phyloP scores from a whole-genome alignment of 805 yeast genomes.

The Nakazawaea wyomingensis region DNA sequence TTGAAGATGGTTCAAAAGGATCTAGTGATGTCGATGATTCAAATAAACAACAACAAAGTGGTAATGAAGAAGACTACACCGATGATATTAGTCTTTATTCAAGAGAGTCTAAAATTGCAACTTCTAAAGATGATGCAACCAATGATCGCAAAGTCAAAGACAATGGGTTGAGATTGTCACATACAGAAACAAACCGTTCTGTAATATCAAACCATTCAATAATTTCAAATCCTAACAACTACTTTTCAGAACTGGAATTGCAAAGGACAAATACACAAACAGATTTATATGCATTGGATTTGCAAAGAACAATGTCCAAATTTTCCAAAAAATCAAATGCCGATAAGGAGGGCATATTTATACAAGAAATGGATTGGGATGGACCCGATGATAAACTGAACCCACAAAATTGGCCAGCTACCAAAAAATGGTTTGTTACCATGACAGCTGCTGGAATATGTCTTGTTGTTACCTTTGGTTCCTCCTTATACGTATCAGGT shows the following conservation, averaged over 20 bases:
- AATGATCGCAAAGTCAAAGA: too few species aligned
- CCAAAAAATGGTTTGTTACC: conserved; percentile 62
- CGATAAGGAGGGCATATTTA: conserved; percentile 29
- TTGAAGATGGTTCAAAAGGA: background rate
- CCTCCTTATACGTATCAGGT: conserved; percentile 66
- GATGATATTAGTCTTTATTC: too few species aligned
- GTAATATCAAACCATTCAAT: conserved; percentile 1
- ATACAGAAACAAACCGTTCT: background rate
- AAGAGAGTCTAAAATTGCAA: too few species aligned
- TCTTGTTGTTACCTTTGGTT: conserved; percentile 68
- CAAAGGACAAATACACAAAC: conserved; percentile 5
- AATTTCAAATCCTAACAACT: background rate
- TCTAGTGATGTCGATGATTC: background rate
- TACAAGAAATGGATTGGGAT: conserved; percentile 52
- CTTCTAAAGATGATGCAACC: too few species aligned
- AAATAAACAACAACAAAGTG: background rate
- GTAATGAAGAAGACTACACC: background rate
- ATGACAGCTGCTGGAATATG: conserved; percentile 61
- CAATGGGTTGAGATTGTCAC: background rate
- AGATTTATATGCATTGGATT: conserved; percentile 10
- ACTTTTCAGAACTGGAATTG: conserved; percentile 5
- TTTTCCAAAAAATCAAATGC: background rate
- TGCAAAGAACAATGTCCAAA: conserved; percentile 7
- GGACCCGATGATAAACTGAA: conserved; percentile 54
- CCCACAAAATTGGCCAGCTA: conserved; percentile 63